Evolutionary conservation across 805 yeast genomes (phyloP), one percentile per base, ranked within the genome.

Genomic region (Isabelozyma gotoi): DNA sequence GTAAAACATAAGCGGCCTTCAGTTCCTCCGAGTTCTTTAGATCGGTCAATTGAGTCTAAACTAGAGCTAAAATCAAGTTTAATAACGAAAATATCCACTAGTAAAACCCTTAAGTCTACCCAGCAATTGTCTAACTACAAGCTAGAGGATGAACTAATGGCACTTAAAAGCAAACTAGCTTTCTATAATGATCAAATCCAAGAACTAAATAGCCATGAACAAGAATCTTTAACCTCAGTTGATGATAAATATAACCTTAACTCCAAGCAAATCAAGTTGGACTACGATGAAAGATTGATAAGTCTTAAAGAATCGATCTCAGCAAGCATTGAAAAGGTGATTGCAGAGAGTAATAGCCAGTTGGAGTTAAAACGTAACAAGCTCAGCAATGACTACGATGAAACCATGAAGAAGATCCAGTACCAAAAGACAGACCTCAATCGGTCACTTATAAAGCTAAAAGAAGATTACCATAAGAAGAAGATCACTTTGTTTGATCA

Each of bases 81-180:
- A 17, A 53, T 50, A 19, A 50, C 53, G 5, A 41, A 52, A 16
- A 52, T 62, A 1, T 52, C 60, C 51, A 60, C 66, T 1, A 36
- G 62, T 7, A 65, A 67, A 43, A 73, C 77, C 0, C 66, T 68
- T 41, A 64, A 62, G 27, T 69, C 68, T 7, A 62, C 62, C 18
- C 54, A 63, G 21, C 77, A 71, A 36, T 49, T 71, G 19, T 68
- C 68, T 21, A 63, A 58, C 39, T 63, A 47, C 49, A 67, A 53
- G 44, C 54, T 59, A 51, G 56, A 59, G 49, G 71, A 64, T 38
- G 67, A 63, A 15, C 50, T 71, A 18, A 62, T 61, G 12, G 67
- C 66, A 19, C 58, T 67, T 40, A 72, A 73, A 14, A 66, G 67
- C 29, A 65, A 70, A 19, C 51, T 67, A 15, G 66, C 63, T 31